Evolutionary conservation across 2,329 filamentous ascomycete species (phyloP).

Genomic region (Clathrospora elynae): DNA sequence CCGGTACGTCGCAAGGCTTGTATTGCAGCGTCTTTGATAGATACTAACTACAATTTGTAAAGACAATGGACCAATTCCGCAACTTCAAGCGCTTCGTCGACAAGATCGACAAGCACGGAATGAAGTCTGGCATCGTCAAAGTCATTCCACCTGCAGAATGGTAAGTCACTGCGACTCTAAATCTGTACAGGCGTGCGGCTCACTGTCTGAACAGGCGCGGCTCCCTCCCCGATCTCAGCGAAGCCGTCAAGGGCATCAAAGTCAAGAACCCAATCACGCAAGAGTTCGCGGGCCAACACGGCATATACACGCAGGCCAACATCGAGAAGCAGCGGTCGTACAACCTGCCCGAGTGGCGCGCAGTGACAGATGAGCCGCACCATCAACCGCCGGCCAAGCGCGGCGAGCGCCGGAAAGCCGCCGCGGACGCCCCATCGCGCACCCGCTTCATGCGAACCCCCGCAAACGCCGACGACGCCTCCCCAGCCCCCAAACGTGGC

Average conservation of each 20-base stretch:
- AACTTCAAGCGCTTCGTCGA: constrained; percentile 92
- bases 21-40: constrained; percentile 3
- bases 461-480: constrained; percentile 45
- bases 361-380: constrained; percentile 90
- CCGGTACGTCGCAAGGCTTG: constrained; percentile 62
- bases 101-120: constrained; percentile 90
- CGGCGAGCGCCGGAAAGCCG: constrained; percentile 72
- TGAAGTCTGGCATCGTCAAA: constrained; percentile 97
- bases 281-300: constrained; percentile 94
- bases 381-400: constrained; percentile 92
- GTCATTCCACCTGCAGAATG: constrained; percentile 93
- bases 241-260: constrained; percentile 86
- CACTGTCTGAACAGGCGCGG: constrained; percentile 60
- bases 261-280: constrained; percentile 98
- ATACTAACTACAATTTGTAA: constrained; percentile 27
- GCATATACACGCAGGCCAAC: constrained; percentile 95
- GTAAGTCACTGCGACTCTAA: constrained; percentile 58
- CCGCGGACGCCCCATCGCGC: constrained; percentile 38
- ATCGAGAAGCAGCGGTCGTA: constrained; percentile 95
- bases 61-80: constrained; percentile 90
- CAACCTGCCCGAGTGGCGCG: constrained; percentile 94
- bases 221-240: constrained; percentile 75
- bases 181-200: constrained; percentile 10
- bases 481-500: constrained; percentile 53
- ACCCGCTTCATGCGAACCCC: constrained; percentile 42